Conservation (phyloP, 2,329 filamentous ascomycete species). For the Scedosporium minutisporum region DNA sequence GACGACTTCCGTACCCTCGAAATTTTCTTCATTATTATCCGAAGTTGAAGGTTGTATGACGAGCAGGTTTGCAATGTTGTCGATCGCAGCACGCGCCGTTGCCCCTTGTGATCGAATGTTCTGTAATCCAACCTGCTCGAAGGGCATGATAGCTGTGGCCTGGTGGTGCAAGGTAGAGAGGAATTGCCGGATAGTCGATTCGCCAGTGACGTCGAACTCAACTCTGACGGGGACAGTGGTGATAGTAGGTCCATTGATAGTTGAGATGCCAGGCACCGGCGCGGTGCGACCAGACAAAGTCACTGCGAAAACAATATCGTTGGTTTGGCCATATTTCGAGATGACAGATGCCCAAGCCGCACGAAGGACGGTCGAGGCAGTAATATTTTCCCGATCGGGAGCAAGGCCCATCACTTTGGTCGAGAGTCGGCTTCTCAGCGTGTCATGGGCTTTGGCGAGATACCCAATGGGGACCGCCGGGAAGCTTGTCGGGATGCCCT, state of each 20-base stretch:
- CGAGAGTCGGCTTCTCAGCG: no score
- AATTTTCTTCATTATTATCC: neutral
- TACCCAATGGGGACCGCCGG: no score
- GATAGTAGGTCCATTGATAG: slow-evolving; percentile 12
- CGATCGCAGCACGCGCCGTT: neutral
- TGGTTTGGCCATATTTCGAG: slow-evolving; percentile 11
- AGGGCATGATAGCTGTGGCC: slow-evolving; percentile 16
- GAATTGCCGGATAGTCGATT: neutral
- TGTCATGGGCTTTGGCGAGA: no score
- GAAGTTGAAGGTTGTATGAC: neutral
- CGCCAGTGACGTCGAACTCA: neutral
- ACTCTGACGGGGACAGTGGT: slow-evolving; percentile 12
- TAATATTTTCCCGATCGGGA: neutral
- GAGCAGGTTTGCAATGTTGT: neutral
- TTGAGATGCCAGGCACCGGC: slow-evolving; percentile 11
- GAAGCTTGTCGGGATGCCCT: no score
- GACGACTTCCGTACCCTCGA: no score
- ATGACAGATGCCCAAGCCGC: slow-evolving; percentile 15
- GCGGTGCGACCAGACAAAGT: slow-evolving; percentile 15
- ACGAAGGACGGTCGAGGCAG: neutral
- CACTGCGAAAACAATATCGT: slow-evolving; percentile 15
- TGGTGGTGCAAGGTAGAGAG: slow-evolving; percentile 17
- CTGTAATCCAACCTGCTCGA: slow-evolving; percentile 21
- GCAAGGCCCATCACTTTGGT: no score
- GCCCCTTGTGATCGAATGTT: slow-evolving; percentile 15